These are phyloP conservation scores for Skeletonema costatum DNA, from an alignment of 108 stramenopile genomes.

Conservation along the genomic window DNA sequence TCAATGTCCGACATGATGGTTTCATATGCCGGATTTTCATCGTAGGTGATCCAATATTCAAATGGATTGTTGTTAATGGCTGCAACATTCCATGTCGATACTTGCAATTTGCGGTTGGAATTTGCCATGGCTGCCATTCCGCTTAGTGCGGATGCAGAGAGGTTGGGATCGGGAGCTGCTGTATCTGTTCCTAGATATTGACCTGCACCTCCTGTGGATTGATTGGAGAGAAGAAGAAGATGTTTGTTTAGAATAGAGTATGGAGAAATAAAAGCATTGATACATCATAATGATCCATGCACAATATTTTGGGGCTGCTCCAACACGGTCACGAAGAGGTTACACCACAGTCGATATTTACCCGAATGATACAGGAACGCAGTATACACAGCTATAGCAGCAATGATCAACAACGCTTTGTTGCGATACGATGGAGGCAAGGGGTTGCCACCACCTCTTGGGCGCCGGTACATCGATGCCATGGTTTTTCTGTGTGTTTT, in stretches of 20 bases:
- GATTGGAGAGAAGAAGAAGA: not conserved
- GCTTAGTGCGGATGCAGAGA: constrained; percentile 32
- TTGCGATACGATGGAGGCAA: constrained; percentile 70
- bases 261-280: not conserved
- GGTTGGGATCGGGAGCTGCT: constrained; percentile 32
- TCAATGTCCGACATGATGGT: constrained; percentile 85
- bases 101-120: constrained; percentile 34
- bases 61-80: constrained; percentile 88
- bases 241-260: not conserved
- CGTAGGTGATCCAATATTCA: constrained; percentile 85
- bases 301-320: no score
- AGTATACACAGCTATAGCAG: constrained; percentile 69
- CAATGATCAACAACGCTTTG: constrained; percentile 56
- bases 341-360: constrained; percentile 6
- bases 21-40: constrained; percentile 84
- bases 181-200: constrained; percentile 41
- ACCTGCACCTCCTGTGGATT: constrained; percentile 55
- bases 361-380: constrained; percentile 77
- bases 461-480: not conserved
- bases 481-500: not conserved
- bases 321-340: no score
- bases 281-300: no score
- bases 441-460: constrained; percentile 30
- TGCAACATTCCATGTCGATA: constrained; percentile 90
- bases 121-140: constrained; percentile 49